Conservation (phyloP, 306 rosid species). For the Fagus crenata region DNA sequence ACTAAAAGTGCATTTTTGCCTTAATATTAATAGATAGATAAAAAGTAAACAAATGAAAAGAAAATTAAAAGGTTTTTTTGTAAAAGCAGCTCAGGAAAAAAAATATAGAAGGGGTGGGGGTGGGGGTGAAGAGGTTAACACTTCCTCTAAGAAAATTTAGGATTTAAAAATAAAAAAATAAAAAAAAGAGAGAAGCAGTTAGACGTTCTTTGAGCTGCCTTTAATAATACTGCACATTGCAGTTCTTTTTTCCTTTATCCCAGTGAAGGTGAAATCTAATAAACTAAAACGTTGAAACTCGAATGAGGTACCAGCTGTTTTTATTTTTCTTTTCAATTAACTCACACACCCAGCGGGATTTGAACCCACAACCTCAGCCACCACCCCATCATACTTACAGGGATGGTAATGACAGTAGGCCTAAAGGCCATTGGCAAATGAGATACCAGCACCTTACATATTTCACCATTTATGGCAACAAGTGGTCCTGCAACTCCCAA, state of each 20-base stretch:
- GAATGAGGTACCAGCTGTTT: not conserved
- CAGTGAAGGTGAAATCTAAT: not conserved
- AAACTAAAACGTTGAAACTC: not conserved
- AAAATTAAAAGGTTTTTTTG: not conserved
- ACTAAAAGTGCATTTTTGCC: too few species aligned
- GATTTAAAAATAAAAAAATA: too few species aligned
- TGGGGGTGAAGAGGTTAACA: too few species aligned
- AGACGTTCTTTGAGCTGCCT: not conserved
- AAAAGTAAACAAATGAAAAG: not conserved
- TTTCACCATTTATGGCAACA: not conserved
- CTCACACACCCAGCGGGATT: not conserved
- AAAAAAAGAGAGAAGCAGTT: not conserved
- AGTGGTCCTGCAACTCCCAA: conserved; percentile 8
- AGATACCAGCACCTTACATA: not conserved
- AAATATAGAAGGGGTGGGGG: too few species aligned
- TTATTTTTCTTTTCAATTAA: not conserved
- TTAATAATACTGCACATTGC: not conserved
- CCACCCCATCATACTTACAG: not conserved
- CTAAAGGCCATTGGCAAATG: not conserved
- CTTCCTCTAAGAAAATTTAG: not conserved
- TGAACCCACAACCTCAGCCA: not conserved
- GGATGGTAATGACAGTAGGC: not conserved
- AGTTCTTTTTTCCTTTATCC: not conserved
- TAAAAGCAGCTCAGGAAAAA: not conserved
- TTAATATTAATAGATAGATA: too few species aligned